These are phyloP conservation scores for carrot (Daucus carota) DNA, from an alignment of 129 eudicot species.

Conservation along the genomic window DH1_v3.0 NC_030385.2:45179501-45180000, in stretches of 20 bases:
- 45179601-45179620: slow-evolving; percentile 99
- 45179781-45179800: slow-evolving; percentile 67
- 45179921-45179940: slow-evolving; percentile 67
- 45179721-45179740: slow-evolving; percentile 70
- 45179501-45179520: slow-evolving; percentile 62
- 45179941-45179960: slow-evolving; percentile 64
- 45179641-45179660: slow-evolving; percentile 87
- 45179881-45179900: slow-evolving; percentile 78
- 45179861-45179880: slow-evolving; percentile 63
- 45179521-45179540: slow-evolving; percentile 48
- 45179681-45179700: slow-evolving; percentile 80
- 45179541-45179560: slow-evolving; percentile 49
- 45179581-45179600: slow-evolving; percentile 23
- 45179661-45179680: slow-evolving; percentile 82
- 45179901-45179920: slow-evolving; percentile 65
- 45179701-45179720: slow-evolving; percentile 67
- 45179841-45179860: slow-evolving; percentile 39
- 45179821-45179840: slow-evolving; percentile 17
- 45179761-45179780: slow-evolving; percentile 71
- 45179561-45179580: slow-evolving; percentile 55
- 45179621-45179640: slow-evolving; percentile 80
- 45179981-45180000: slow-evolving; percentile 78
- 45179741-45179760: slow-evolving; percentile 81
- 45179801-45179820: slow-evolving; percentile 76
- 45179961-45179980: slow-evolving; percentile 58